phyloP scores from a whole-genome alignment of 2,329 filamentous ascomycete species.

The Colletotrichum plurivorum region DNA sequence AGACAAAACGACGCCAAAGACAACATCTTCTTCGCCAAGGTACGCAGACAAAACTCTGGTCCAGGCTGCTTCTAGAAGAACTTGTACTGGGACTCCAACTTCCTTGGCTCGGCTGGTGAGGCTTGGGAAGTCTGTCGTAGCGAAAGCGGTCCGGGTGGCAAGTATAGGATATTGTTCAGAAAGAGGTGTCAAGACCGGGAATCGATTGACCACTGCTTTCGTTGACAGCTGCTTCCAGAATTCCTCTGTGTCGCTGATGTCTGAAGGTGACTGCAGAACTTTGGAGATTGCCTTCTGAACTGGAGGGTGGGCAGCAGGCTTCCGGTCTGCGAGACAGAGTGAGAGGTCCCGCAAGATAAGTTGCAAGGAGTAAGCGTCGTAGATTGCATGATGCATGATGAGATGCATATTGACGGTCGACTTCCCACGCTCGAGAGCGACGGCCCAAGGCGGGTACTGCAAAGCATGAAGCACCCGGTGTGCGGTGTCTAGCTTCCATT shows the following conservation, averaged over 20 bases:
- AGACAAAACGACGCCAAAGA: conserved; percentile 86
- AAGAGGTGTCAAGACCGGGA: conserved; percentile 82
- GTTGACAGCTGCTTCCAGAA: conserved; percentile 77
- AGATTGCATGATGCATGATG: conserved; percentile 83
- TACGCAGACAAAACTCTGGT: conserved; percentile 81
- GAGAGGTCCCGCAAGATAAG: conserved; percentile 74
- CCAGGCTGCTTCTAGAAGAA: conserved; percentile 84
- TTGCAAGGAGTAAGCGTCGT: conserved; percentile 83
- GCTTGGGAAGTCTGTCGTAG: conserved; percentile 52
- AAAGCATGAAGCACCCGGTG: conserved; percentile 57
- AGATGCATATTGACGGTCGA: conserved; percentile 56
- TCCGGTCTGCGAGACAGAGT: conserved; percentile 44
- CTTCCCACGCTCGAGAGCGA: conserved; percentile 61
- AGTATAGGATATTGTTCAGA: conserved; percentile 45
- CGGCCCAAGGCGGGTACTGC: conserved; percentile 73
- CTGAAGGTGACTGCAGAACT: conserved; percentile 55
- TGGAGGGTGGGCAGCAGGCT: conserved; percentile 12
- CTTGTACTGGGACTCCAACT: conserved; percentile 80
- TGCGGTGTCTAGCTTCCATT: conserved; percentile 55
- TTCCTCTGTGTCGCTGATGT: conserved; percentile 50
- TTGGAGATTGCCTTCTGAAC: conserved; percentile 56
- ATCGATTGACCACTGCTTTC: conserved; percentile 73
- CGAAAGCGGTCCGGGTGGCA: not conserved
- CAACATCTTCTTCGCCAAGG: conserved; percentile 79
- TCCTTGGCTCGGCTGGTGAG: conserved; percentile 71